Percentiles rank a stretch among this genome's conserved stretches.
These are phyloP conservation scores for Iris macrosiphon DNA, from an alignment of 106 monocot genomes.

Conservation along the genomic window DNA sequence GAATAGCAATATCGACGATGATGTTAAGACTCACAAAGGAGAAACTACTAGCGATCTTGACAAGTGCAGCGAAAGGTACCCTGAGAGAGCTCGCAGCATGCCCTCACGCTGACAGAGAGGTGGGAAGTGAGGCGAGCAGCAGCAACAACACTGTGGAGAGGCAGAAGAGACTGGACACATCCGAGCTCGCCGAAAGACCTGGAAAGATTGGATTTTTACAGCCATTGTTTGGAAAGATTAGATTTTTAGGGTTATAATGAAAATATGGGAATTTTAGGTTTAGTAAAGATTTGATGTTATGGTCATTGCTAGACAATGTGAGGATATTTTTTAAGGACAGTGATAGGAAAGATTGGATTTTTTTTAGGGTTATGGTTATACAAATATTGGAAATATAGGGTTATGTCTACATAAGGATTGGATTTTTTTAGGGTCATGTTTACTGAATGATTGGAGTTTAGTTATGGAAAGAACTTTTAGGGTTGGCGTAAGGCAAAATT, in stretches of 20 bases:
- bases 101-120: conserved; percentile 57
- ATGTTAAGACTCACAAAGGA: conserved; percentile 20
- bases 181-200: conserved; percentile 50
- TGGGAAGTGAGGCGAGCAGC: conserved; percentile 60
- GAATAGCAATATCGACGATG: not conserved
- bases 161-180: conserved; percentile 46
- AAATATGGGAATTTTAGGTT: not conserved
- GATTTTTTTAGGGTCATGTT: too few species aligned
- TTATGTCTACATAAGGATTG: too few species aligned
- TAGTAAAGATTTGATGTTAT: not conserved
- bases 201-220: too few species aligned
- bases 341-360: too few species aligned
- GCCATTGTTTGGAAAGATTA: too few species aligned
- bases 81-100: conserved; percentile 90
- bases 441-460: too few species aligned
- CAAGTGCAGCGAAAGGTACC: conserved; percentile 84
- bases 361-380: too few species aligned
- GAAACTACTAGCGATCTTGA: conserved; percentile 70
- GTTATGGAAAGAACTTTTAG: too few species aligned
- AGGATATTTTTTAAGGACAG: too few species aligned
- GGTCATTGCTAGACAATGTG: not conserved
- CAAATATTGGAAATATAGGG: too few species aligned
- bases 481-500: too few species aligned
- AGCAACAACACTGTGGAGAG: conserved; percentile 48
- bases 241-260: too few species aligned